Base-by-base conservation (phyloP, 495 filamentous ascomycete species). In the Neurospora pannonica region DNA sequence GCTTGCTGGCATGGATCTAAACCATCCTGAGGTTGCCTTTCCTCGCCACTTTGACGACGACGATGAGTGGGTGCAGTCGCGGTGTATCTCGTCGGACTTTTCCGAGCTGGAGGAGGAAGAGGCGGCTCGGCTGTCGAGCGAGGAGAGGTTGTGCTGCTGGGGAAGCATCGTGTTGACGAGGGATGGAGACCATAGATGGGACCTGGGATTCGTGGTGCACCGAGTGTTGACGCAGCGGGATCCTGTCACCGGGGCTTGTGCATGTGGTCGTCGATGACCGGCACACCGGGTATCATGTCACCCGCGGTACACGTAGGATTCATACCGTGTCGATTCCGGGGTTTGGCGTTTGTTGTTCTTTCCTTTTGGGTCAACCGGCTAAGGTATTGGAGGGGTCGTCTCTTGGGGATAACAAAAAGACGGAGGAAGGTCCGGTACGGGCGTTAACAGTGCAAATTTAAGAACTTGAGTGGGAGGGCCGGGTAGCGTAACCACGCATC, bases 31-130 rank as follows among this genome's bases (percentile, higher is more conserved):
- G 11, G 40, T 43, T 48, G 71, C 69, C 11, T 67, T 67, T 67
- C 54, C 54, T 15, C 71, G 69, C 4, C 78, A 81, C 73, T 77
- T 77, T 46, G 79, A 81, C 73, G 79, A 81, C 74, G 71, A 71
- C 34, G 70, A 76, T 72, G 78, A 80, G 17, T 81, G 78, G 79
- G 79, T 80, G 37, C 77, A 73, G 48, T 76, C 79, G 13, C 78
- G 79, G 40, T 81, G 78, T 70, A 24, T 80, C 8, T 72, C 79
- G 70, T 60, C 77, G 17, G 79, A 80, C 43, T 81, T 81, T 70
- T 77, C 79, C 11, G 77, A 67, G 36, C 38, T 81, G n/a, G 62
- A 73, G 60, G 76, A 75, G 38, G 76, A 76, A 38, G 73, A 79
- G 34, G 79, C 79, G 21, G 69, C 72, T 38, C 34, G 5, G 11